Conservation (phyloP, 352 stramenopile genomes). For the Pseudoperonospora humuli region DNA sequence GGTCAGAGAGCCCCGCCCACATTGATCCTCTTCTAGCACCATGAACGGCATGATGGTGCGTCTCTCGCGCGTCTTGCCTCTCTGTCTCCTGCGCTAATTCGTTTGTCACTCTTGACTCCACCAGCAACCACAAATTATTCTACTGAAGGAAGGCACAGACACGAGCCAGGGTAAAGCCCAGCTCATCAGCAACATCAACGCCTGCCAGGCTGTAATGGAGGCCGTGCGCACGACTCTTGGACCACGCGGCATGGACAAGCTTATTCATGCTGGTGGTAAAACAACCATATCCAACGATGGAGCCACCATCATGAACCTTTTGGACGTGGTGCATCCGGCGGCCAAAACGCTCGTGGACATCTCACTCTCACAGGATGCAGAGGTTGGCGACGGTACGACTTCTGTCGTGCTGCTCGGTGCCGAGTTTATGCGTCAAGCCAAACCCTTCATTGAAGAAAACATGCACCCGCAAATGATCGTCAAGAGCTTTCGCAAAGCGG, state of each 20-base stretch:
- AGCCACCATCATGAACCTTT: constrained; percentile 97
- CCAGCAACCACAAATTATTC: constrained; percentile 95
- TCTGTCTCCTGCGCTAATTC: background rate
- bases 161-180: constrained; percentile 96
- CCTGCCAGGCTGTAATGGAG: constrained; percentile 93
- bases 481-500: constrained; percentile 85
- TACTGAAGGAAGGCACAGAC: constrained; percentile 98
- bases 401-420: constrained; percentile 95
- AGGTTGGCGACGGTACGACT: constrained; percentile 92
- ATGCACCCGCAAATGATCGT: constrained; percentile 91
- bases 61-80: background rate
- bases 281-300: constrained; percentile 99
- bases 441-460: constrained; percentile 97
- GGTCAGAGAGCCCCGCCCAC: constrained; percentile 8
- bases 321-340: constrained; percentile 98
- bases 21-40: constrained; percentile 3
- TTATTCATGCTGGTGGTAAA: constrained; percentile 90
- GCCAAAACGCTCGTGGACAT: constrained; percentile 99
- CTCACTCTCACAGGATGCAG: constrained; percentile 86
- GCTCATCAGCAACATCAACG: constrained; percentile 90
- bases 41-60: constrained; percentile 43
- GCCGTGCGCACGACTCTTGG: constrained; percentile 95
- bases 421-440: constrained; percentile 96
- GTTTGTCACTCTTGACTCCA: background rate
- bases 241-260: constrained; percentile 98